Base-by-base conservation (phyloP, 2,329 filamentous ascomycete genomes). In the Magnaporthiopsis rhizophila region DNA sequence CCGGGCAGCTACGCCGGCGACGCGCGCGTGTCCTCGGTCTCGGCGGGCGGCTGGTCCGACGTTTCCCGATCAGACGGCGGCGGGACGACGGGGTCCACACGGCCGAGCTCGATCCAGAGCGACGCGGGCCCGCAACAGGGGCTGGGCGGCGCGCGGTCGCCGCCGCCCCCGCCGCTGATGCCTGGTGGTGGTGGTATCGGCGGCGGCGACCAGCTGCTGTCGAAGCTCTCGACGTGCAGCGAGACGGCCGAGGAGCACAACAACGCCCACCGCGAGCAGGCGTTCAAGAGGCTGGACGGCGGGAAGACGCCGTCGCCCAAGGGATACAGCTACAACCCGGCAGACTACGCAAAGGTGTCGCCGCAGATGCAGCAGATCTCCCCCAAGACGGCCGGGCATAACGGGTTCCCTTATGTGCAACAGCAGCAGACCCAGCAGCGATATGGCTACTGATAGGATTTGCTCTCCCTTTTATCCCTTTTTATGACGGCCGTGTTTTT, bases 191-290 rank as follows among this genome's bases (percentile, higher is more conserved):
- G 28, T 5, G 28, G n/a, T n/a, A n/a, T n/a, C 45, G 45, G 45
- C 45, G 77, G 78, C 45, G 45, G 45, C 45, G 77, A 78, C n/a
- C 74, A 75, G 5, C 28, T 3, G 28, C 28, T 30, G 62, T 74
- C 75, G 0, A 81, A 81, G 64, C 66, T 85, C 32, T 65, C 80
- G 3, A 77, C 81, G 2, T 81, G 84, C 65, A 71, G 70, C 11
- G 81, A 84, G 73, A 79, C 78, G 1, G 69, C 66, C 0, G 81
- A 82, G 67, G 81, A 83, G 71, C 71, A 81, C 61, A 53, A 53
- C 45, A 53, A n/a, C 45, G 45, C 6, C 45, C 67, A 74, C 58
- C 68, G 68, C 9, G 65, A 66, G 34, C 69, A 74, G n/a, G 67
- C 72, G 8, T 65, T 71, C 11, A 69, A 66, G 62, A 69, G 69